Base-by-base conservation (phyloP, 2,329 filamentous ascomycete species). In the Fusarium tjaetaba region DNA sequence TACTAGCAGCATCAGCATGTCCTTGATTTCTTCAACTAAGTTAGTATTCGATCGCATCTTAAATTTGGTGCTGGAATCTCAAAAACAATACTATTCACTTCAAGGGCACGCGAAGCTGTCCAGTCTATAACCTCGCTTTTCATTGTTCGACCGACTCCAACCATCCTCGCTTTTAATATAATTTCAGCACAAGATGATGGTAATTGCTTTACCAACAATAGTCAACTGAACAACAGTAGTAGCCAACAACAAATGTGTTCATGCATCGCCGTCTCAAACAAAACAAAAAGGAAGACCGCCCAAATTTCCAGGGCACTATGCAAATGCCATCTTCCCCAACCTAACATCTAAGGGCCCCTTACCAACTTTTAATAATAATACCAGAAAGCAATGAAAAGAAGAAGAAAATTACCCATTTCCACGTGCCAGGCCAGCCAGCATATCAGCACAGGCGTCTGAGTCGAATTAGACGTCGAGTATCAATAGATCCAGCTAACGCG, bases 61-160 rank as follows among this genome's bases (percentile, higher is more conserved):
- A 68, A 68, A 42, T 51, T 53, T 28, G 14, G 55, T 70, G 57
- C 61, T 58, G 63, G 46, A 57, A 55, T 46, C 65, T 16, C 18
- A 63, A 26, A 52, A 36, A 38, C 18, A 45, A 24, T 52, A 38
- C 48, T 20, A 41, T 49, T 65, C 60, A 45, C 39, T 61, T 52
- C 32, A 48, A 48, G 46, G 56, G 57, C 62, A 75, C 34, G 49
- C 61, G 30, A 67, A 32, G 52, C 69, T 67, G 53, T 71, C 66
- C 59, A 69, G 62, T 77, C 75, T 76, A 76, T 70, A 59, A 70
- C 66, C 66, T 74, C 51, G 43, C 63, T 73, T 76, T 75, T 73
- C 61, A 60, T 61, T 66, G n/a, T 68, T 73, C 55, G 42, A 63
- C 53, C 66, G 65, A 77, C 67, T 61, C 73, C 65, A 53, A 64